Percentiles rank a stretch among this genome's conserved stretches.
Evolutionary conservation across 2,329 filamentous ascomycete species (phyloP).

Genomic region (Diaporthe aspalathi): DNA sequence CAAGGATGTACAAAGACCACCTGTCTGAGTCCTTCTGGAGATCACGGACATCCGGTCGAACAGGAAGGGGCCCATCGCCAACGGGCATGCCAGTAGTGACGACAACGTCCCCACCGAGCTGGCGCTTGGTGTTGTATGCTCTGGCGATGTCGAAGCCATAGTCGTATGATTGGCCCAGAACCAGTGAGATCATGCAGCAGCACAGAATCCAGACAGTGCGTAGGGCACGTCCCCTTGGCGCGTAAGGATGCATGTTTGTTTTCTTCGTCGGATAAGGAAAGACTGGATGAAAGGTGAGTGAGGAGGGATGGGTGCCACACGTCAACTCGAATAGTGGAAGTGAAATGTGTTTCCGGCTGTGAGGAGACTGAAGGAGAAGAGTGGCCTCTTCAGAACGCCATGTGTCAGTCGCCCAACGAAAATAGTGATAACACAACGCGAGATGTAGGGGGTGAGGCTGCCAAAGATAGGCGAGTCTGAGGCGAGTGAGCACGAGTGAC

Average conservation of each 20-base stretch:
- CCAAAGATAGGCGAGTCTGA: background rate
- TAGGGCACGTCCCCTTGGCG: background rate
- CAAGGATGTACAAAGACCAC: conserved; percentile 83
- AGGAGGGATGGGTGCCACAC: background rate
- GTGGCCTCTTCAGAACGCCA: background rate
- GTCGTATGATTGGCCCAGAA: conserved; percentile 54
- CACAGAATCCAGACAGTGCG: conserved; percentile 31
- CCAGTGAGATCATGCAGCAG: conserved; percentile 36
- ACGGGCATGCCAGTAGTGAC: conserved; percentile 58
- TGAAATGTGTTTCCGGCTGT: background rate
- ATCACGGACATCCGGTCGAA: conserved; percentile 75
- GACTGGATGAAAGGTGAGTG: background rate
- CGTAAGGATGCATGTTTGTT: conserved; percentile 22
- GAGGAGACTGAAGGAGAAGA: background rate
- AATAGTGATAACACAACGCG: background rate
- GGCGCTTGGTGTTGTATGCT: conserved; percentile 52
- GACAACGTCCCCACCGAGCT: conserved; percentile 50
- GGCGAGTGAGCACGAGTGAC: background rate
- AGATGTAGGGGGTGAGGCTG: background rate
- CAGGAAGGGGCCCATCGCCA: conserved; percentile 48
- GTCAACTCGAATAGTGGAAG: background rate
- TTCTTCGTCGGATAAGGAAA: background rate
- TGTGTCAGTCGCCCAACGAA: too few relatives aligned
- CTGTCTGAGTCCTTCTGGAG: conserved; percentile 72
- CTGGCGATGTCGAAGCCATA: conserved; percentile 60